A percentile compares a stretch with the other conserved stretches of the same genome.
These are phyloP conservation scores for Celoporthe dispersa DNA, from an alignment of 2,329 filamentous ascomycete genomes.

Conservation along the genomic window DNA sequence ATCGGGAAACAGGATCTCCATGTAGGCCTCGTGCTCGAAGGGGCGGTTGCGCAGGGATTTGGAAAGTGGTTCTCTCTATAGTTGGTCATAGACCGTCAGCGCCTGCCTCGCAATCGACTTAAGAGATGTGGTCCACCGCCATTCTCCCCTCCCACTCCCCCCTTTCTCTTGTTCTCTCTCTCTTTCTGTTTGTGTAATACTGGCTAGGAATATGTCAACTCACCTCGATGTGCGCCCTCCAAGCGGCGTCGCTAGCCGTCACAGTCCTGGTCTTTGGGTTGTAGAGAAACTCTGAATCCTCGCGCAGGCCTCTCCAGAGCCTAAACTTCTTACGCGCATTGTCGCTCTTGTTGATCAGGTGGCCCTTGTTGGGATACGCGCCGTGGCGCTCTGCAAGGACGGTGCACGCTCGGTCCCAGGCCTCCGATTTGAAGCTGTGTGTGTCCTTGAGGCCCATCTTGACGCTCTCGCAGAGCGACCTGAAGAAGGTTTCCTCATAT, in stretches of 20 bases:
- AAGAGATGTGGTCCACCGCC: not conserved
- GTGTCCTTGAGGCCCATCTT: constrained; percentile 54
- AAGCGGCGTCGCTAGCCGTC: constrained; percentile 60
- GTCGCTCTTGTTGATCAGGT: constrained; percentile 67
- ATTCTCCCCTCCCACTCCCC: not conserved
- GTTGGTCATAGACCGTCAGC: constrained; percentile 28
- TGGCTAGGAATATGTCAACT: constrained; percentile 32
- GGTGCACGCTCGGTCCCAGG: constrained; percentile 61
- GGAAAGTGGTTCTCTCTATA: constrained; percentile 61
- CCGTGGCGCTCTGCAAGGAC: constrained; percentile 59
- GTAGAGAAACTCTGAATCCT: constrained; percentile 62
- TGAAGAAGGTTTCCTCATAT: constrained; percentile 65
- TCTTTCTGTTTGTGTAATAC: not conserved
- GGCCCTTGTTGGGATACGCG: constrained; percentile 63
- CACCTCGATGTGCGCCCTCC: constrained; percentile 62
- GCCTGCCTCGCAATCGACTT: constrained; percentile 25
- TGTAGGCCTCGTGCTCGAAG: constrained; percentile 64
- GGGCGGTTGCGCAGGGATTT: constrained; percentile 60
- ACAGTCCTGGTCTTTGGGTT: constrained; percentile 55
- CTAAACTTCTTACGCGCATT: constrained; percentile 67
- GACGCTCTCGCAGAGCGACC: constrained; percentile 63
- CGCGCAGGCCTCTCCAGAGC: constrained; percentile 62
- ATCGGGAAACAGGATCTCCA: constrained; percentile 64
- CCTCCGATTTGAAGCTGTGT: constrained; percentile 65
- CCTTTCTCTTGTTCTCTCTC: not conserved